phyloP scores from a whole-genome alignment of 495 filamentous ascomycete species.

The Pyronema omphalodes region DNA sequence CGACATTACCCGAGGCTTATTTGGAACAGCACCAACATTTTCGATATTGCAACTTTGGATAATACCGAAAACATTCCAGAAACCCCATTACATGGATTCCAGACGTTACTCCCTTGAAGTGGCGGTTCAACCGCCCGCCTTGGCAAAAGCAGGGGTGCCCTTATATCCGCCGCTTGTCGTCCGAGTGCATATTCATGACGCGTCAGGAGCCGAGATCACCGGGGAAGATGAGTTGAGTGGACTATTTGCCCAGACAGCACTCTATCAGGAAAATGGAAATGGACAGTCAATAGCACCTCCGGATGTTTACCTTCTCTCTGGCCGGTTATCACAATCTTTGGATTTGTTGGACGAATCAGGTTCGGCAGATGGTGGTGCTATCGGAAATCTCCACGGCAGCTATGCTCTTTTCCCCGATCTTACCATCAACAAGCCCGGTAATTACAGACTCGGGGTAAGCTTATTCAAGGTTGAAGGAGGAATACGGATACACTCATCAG shows the following conservation, averaged over 20 bases:
- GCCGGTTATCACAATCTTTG: conserved; percentile 18
- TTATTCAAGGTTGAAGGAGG: conserved; percentile 20
- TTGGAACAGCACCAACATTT: too few relatives aligned
- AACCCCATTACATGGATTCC: too few relatives aligned
- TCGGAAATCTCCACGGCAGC: conserved; percentile 16
- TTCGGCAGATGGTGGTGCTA: neutral
- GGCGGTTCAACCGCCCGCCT: conserved; percentile 20
- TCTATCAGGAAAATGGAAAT: conserved; percentile 17
- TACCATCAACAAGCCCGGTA: conserved; percentile 18
- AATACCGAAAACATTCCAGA: too few relatives aligned
- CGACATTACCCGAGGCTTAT: too few relatives aligned
- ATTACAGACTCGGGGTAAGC: conserved; percentile 19
- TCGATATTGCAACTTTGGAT: too few relatives aligned
- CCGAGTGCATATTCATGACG: conserved; percentile 19
- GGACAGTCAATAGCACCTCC: conserved; percentile 16
- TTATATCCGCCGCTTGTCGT: conserved; percentile 21
- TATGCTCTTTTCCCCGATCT: conserved; percentile 22
- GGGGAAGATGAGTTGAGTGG: conserved; percentile 21
- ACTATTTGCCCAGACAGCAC: conserved; percentile 19
- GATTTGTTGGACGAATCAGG: conserved; percentile 15
- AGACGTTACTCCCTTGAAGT: conserved; percentile 17
- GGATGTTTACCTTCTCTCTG: conserved; percentile 19
- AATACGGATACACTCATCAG: conserved; percentile 9
- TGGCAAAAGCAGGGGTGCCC: conserved; percentile 11
- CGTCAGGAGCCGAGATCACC: conserved; percentile 19